Conservation (phyloP, 2,329 filamentous ascomycete species). For the Colletotrichum agaves region DNA sequence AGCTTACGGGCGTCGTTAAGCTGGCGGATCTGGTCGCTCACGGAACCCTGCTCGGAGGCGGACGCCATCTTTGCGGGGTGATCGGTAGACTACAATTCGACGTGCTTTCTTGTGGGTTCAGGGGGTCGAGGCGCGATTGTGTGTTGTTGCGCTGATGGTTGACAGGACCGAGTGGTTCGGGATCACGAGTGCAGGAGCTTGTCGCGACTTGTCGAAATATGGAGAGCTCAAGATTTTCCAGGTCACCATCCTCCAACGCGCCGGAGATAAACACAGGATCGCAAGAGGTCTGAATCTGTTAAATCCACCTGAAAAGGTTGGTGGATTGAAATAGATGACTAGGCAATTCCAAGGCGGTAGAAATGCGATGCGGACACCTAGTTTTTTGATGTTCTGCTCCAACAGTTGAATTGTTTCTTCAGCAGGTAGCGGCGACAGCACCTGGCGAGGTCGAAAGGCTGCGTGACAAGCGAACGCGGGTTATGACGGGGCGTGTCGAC, state of each 20-base stretch:
- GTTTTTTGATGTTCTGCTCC: conserved; percentile 4
- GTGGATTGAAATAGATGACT: conserved; percentile 1
- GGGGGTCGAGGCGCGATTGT: not conserved
- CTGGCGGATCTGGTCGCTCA: conserved; percentile 84
- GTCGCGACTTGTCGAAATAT: conserved; percentile 38
- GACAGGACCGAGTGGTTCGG: not conserved
- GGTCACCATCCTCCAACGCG: conserved; percentile 36
- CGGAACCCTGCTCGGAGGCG: conserved; percentile 60
- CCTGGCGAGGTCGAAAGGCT: conserved; percentile 29
- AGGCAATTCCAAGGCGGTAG: conserved; percentile 3
- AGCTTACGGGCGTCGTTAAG: conserved; percentile 91
- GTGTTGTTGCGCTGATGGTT: not conserved
- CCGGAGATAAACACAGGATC: conserved; percentile 6
- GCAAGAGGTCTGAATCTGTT: not conserved
- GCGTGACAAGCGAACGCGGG: conserved; percentile 37
- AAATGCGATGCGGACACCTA: conserved; percentile 17
- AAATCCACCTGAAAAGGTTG: not conserved
- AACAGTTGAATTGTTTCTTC: conserved; percentile 18
- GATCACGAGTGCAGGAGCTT: conserved; percentile 31
- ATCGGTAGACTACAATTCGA: conserved; percentile 1
- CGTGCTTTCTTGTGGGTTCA: not conserved
- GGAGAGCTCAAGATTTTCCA: conserved; percentile 36
- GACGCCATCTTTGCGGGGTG: conserved; percentile 58
- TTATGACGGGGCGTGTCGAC: conserved; percentile 36
- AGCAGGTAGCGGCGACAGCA: conserved; percentile 14